These are phyloP conservation scores for Eimeria falciformis DNA, from an alignment of 169 alveolate genomes.

Conservation along the genomic window DNA sequence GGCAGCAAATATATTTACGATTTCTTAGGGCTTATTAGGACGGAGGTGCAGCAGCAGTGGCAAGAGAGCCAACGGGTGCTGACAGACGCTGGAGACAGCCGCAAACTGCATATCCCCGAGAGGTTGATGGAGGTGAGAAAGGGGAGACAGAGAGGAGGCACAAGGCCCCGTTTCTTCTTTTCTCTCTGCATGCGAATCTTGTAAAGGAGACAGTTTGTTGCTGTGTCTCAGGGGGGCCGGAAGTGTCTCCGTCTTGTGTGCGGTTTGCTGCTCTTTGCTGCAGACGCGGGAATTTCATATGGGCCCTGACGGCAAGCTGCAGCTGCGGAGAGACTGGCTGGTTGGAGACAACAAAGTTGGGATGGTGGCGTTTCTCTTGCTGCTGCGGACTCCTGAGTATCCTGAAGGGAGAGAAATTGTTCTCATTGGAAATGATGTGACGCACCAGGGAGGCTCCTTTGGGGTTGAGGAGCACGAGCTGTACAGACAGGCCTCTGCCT, in stretches of 20 bases:
- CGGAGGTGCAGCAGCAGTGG: constrained; percentile 81
- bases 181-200: neutral
- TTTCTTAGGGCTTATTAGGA: constrained; percentile 81
- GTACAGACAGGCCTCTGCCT: constrained; percentile 85
- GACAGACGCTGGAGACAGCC: constrained; percentile 35
- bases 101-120: neutral
- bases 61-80: neutral
- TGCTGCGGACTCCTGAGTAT: constrained; percentile 82
- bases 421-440: constrained; percentile 88
- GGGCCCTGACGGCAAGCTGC: constrained; percentile 63
- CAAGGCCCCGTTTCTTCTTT: neutral
- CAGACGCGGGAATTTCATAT: constrained; percentile 63
- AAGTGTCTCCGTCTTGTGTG: neutral
- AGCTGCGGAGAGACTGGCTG: constrained; percentile 62
- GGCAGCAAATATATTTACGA: constrained; percentile 83
- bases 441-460: constrained; percentile 87
- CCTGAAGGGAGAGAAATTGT: constrained; percentile 88
- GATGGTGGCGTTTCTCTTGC: constrained; percentile 72
- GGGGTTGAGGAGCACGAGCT: constrained; percentile 86
- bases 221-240: neutral
- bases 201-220: neutral
- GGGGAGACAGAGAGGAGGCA: neutral
- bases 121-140: neutral
- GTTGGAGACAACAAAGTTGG: constrained; percentile 75
- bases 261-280: neutral